Conservation (phyloP, 2,329 filamentous ascomycete genomes). For the Aureobasidium lini region DNA sequence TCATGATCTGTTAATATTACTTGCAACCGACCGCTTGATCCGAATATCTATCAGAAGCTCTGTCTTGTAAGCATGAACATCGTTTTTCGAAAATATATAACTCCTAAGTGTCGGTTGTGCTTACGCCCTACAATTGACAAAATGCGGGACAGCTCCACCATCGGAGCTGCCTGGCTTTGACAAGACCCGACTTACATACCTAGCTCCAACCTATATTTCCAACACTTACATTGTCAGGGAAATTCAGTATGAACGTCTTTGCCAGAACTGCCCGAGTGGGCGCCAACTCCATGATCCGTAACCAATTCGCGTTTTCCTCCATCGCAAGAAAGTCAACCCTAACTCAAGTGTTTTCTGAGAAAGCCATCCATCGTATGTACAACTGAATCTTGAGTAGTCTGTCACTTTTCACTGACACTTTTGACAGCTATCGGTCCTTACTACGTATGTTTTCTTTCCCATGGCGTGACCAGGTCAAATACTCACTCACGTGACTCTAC, state of each 20-base stretch:
- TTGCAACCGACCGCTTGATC: too few species aligned
- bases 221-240: too few species aligned
- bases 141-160: background rate
- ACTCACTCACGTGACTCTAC: too few species aligned
- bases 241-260: background rate
- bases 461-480: too few species aligned
- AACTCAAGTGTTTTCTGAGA: background rate
- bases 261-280: background rate
- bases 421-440: background rate
- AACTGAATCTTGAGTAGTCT: background rate
- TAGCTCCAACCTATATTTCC: too few species aligned
- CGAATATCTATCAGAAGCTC: too few species aligned
- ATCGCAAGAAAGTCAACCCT: conserved; percentile 3
- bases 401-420: background rate
- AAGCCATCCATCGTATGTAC: background rate
- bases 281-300: background rate
- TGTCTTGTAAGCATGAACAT: too few species aligned
- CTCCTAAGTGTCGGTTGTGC: too few species aligned
- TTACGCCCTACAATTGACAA: background rate
- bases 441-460: too few species aligned
- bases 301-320: background rate
- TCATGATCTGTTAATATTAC: background rate
- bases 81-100: too few species aligned
- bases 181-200: too few species aligned
- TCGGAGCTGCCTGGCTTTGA: background rate